Percentiles rank a stretch among this genome's conserved stretches.
phyloP scores from a whole-genome alignment of 192 early-diverging fungal genomes.

The Backusella parvicylindrica region DNA sequence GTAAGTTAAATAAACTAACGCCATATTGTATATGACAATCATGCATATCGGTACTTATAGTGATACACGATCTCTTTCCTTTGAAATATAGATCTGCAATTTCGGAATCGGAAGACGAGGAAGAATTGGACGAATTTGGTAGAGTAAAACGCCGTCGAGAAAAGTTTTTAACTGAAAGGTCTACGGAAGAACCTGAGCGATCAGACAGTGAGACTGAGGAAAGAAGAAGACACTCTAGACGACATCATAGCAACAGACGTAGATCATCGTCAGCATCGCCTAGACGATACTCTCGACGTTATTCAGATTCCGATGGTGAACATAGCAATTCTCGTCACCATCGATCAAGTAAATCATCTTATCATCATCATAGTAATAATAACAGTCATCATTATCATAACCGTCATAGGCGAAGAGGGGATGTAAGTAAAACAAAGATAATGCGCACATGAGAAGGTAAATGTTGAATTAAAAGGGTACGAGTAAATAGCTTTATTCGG shows the following conservation, averaged over 20 bases:
- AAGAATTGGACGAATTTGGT: conserved; percentile 45
- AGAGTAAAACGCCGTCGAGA: conserved; percentile 30
- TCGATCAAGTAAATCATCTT: neutral
- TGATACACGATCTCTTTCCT: neutral
- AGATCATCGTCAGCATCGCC: conserved; percentile 10
- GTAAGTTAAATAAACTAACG: neutral
- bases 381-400: neutral
- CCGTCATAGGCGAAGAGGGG: neutral
- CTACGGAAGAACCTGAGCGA: conserved; percentile 13
- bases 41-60: neutral
- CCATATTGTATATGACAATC: neutral
- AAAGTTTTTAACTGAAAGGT: conserved; percentile 11
- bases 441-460: too few species aligned
- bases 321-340: neutral
- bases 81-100: neutral
- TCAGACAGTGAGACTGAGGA: conserved; percentile 7
- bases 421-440: neutral
- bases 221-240: neutral
- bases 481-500: conserved; percentile 34
- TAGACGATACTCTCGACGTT: neutral
- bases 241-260: neutral
- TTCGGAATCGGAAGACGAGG: neutral
- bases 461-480: neutral
- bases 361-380: neutral
- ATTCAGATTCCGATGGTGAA: conserved; percentile 19